Evolutionary conservation across 164 flowering plant genomes (phyloP), one percentile per base, ranked within the genome.

Genomic region (Tetracentron sinense): DNA sequence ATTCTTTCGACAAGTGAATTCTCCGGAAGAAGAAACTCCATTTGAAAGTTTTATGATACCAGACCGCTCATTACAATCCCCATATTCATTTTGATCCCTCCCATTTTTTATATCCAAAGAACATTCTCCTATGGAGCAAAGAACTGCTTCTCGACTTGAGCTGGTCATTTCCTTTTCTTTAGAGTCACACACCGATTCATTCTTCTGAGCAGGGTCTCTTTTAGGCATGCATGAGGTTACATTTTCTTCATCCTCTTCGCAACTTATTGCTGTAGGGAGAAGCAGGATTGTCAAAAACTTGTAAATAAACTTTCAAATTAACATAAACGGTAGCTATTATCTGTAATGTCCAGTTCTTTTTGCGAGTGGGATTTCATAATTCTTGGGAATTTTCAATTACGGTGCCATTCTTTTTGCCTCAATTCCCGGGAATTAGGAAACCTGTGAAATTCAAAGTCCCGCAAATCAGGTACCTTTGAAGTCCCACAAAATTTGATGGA

Each of bases 191-290:
- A 44, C 67, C 16, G 23, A 28, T 28, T 60, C 58, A 42, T 64
- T 64, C 29, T 42, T 63, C 46, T 55, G 67, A 49, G 63, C 27
- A 65, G 55, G 55, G 56, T 33, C 73, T 35, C 59, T 49, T 22
- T 63, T 74, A 54, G 14, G 54, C 42, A 55, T 22, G 65, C 42
- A 58, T 21, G 69, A 38, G n/a, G n/a, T n/a, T n/a, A 46, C 56
- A 56, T 19, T 52, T 47, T 25, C 49, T 30, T 27, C 35, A n/a
- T n/a, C 63, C 23, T 52, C 51, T 60, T 60, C 69, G 6, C 64
- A 72, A 46, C 49, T 62, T 71, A 83, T 83, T 35, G 83, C 87
- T 85, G 79, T 63, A 58, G 16, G 50, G 31, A 73, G 35, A 23
- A 69, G 52, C 21, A 55, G 6, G 8, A 64, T 25, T 4, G 64